These are phyloP conservation scores for Boehmeria nivea DNA, from an alignment of 306 rosid genomes.

Conservation along the genomic window DNA sequence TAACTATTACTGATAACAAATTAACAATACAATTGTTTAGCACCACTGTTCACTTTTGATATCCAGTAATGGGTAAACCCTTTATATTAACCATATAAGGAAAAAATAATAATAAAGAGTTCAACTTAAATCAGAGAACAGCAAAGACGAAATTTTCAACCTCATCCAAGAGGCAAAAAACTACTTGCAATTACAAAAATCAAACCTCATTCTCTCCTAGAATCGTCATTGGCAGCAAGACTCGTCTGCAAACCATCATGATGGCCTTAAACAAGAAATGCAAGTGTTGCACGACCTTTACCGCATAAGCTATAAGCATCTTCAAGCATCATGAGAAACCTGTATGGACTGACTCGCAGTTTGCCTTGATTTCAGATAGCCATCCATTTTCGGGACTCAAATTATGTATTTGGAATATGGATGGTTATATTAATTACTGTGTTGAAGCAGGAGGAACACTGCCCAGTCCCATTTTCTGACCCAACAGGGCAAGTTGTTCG, in stretches of 20 bases:
- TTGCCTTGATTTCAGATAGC: constrained; percentile 21
- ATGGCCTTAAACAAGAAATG: too few relatives aligned
- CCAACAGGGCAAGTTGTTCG: constrained; percentile 79
- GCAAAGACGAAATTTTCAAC: constrained; percentile 22
- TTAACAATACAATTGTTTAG: too few relatives aligned
- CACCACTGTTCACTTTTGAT: too few relatives aligned
- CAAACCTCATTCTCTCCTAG: constrained; percentile 10
- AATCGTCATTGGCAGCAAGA: too few relatives aligned
- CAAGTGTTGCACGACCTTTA: too few relatives aligned
- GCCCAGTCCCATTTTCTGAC: constrained; percentile 93
- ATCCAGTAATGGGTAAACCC: too few relatives aligned
- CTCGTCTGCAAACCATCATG: too few relatives aligned
- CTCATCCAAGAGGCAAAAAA: constrained; percentile 17
- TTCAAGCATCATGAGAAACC: too few relatives aligned
- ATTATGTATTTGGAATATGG: constrained; percentile 5
- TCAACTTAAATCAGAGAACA: neutral
- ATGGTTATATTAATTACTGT: constrained; percentile 27
- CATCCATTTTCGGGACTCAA: constrained; percentile 13
- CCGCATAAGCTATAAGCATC: too few relatives aligned
- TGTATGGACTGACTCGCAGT: constrained; percentile 4
- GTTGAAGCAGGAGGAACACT: constrained; percentile 35
- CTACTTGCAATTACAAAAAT: constrained; percentile 19
- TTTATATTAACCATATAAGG: too few relatives aligned
- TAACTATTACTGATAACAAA: too few relatives aligned
- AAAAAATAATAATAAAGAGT: too few relatives aligned